Evolutionary conservation across 176 grass and related monocot genomes (phyloP).

Genomic region (Thinopyrum elongatum): DNA sequence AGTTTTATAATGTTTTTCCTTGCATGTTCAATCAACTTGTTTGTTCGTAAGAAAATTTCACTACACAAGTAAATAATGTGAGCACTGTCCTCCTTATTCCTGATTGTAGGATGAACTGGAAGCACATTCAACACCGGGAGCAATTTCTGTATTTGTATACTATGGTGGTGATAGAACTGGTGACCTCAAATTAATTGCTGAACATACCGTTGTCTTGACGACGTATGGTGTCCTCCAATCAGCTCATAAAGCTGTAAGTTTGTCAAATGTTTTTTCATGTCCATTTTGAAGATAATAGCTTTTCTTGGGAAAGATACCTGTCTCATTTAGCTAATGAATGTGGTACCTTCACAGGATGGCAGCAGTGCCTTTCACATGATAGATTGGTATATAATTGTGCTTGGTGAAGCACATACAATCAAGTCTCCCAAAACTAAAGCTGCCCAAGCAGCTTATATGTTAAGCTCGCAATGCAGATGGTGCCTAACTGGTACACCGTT

Average conservation of each 20-base stretch:
- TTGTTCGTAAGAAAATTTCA: neutral
- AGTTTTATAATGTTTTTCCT: neutral
- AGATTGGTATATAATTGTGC: constrained; percentile 81
- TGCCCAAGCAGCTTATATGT: constrained; percentile 70
- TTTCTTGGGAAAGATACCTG: neutral
- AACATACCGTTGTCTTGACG: constrained; percentile 76
- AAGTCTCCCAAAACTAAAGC: constrained; percentile 72
- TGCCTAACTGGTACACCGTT: constrained; percentile 94
- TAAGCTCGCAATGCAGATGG: constrained; percentile 81
- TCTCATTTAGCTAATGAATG: constrained; percentile 17
- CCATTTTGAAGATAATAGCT: neutral
- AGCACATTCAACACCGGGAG: constrained; percentile 57
- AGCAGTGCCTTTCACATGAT: constrained; percentile 74
- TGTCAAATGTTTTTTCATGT: neutral
- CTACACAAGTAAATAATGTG: constrained; percentile 15
- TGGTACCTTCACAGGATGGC: constrained; percentile 37
- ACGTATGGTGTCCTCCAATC: constrained; percentile 71
- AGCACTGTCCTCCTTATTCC: neutral
- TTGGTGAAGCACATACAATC: constrained; percentile 92
- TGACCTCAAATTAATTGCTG: constrained; percentile 50
- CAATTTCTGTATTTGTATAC: constrained; percentile 81
- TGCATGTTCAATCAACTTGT: neutral
- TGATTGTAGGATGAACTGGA: constrained; percentile 72
- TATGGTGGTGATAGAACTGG: constrained; percentile 72
- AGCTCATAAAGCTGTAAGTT: constrained; percentile 62